phyloP scores from a whole-genome alignment of 208 protist genomes.

The Leishmania tropica region DNA sequence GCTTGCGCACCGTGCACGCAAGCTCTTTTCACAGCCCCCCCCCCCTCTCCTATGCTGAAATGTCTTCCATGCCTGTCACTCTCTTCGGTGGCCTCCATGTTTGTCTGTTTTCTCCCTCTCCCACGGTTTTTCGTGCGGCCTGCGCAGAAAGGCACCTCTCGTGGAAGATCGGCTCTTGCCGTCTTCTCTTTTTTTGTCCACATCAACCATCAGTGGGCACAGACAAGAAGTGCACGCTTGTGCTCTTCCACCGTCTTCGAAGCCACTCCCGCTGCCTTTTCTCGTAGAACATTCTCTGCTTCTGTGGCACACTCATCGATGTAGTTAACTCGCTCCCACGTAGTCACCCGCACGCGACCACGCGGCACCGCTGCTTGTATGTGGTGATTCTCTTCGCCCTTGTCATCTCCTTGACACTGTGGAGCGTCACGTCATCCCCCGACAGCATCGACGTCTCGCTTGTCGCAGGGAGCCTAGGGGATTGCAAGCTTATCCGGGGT shows the following conservation, averaged over 20 bases:
- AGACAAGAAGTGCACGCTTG: no score
- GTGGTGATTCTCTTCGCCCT: constrained; percentile 10
- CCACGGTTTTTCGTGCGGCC: no score
- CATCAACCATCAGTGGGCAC: no score
- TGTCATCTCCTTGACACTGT: constrained; percentile 9
- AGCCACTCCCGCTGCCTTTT: no score
- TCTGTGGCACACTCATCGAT: neutral
- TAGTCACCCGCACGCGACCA: neutral
- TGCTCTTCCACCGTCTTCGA: no score
- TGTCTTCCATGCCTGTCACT: neutral
- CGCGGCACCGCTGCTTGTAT: constrained; percentile 10
- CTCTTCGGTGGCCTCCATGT: no score
- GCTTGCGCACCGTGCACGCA: neutral
- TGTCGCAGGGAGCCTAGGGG: neutral
- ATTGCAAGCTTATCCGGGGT: neutral
- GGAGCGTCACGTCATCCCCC: constrained; percentile 13
- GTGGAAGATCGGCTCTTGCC: no score
- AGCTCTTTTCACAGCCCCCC: neutral
- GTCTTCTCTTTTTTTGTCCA: no score
- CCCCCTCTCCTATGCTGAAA: neutral
- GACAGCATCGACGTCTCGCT: neutral
- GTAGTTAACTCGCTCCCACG: neutral
- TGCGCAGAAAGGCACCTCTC: no score
- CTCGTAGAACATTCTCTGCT: neutral
- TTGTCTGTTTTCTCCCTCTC: no score